Evolutionary conservation across 2,329 filamentous ascomycete genomes (phyloP), one percentile per base, ranked within the genome.

Genomic region (Aspergillus tamarii): DNA sequence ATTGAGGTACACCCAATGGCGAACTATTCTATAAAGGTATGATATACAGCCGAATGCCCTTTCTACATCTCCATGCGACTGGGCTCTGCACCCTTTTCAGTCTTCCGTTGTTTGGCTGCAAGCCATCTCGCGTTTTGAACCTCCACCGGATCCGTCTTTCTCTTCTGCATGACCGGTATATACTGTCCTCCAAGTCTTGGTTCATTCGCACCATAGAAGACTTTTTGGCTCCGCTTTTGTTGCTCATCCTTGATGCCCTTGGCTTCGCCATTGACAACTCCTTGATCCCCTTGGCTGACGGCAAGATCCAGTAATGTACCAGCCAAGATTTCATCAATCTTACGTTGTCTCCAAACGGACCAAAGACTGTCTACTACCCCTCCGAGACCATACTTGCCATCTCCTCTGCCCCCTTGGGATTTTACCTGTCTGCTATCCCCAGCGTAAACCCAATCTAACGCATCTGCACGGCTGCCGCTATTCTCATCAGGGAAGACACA

Each of bases 301-400:
- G 85, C 81, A 56, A 89, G 78, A 71, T 91, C 87, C 64, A 98
- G 82, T 57, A 99, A 80, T 69, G 88, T 87, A 64, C 87, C 89
- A 0, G 92, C 88, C 61, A 99, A 83, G 59, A 96, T 82, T 83
- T 98, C 95, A 72, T 98, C 93, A 69, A 98, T 91, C 83, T 97
- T 97, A 60, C 87, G 84, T 73, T 89, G 87, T 64, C 92, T 87
- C 94, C 95, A 99, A 26, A 88, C 81, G 65, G 85, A 83, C 95
- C 95, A 99, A 55, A 96, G 76, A 63, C 89, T 86, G 68, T 93
- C 90, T 67, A 93, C 84, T 41, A 94, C 81, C 32, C 90, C 88
- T 66, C 85, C 82, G 58, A 84, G 76, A 1, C 90, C 90, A 72
- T 88, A 89, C 75, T 90, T 89, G 67, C 84, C 79, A 63, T 85